These are phyloP conservation scores for Scutellaria galericulata DNA, from an alignment of 257 asterid species.

Conservation along the genomic window DNA sequence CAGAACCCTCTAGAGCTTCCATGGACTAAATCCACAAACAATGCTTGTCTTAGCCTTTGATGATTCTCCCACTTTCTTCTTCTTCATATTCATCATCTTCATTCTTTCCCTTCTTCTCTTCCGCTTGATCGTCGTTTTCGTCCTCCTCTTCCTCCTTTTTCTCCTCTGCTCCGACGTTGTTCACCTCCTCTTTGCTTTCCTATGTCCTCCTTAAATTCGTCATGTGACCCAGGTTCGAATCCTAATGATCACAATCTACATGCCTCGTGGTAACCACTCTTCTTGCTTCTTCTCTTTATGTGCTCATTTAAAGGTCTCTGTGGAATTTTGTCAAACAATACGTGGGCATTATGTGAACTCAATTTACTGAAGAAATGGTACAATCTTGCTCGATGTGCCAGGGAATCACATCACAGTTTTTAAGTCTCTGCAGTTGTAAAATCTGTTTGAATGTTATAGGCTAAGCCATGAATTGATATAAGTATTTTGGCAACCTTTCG, in stretches of 20 bases:
- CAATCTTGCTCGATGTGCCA: neutral
- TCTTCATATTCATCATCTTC: slow-evolving; percentile 40
- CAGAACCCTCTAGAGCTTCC: slow-evolving; percentile 23
- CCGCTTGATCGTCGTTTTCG: slow-evolving; percentile 32
- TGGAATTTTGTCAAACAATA: neutral
- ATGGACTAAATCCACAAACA: neutral
- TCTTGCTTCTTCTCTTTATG: too few species aligned
- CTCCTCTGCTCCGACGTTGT: slow-evolving; percentile 46
- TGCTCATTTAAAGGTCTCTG: neutral
- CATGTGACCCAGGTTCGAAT: neutral
- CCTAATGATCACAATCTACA: too few species aligned
- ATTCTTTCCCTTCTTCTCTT: slow-evolving; percentile 35
- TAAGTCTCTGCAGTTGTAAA: neutral
- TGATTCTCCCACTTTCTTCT: slow-evolving; percentile 37
- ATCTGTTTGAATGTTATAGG: neutral
- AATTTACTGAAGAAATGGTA: slow-evolving; percentile 1
- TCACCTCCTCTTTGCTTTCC: slow-evolving; percentile 37
- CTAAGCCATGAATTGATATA: too few species aligned
- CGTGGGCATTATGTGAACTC: neutral
- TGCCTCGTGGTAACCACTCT: too few species aligned
- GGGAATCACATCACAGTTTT: neutral
- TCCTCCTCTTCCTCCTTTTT: slow-evolving; percentile 39
- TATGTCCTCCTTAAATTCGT: slow-evolving; percentile 29
- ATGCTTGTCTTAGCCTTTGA: slow-evolving; percentile 36
- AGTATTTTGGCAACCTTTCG: neutral